Base-by-base conservation (phyloP, 345 rosid species). In the Aquilaria yunnanensis region DNA sequence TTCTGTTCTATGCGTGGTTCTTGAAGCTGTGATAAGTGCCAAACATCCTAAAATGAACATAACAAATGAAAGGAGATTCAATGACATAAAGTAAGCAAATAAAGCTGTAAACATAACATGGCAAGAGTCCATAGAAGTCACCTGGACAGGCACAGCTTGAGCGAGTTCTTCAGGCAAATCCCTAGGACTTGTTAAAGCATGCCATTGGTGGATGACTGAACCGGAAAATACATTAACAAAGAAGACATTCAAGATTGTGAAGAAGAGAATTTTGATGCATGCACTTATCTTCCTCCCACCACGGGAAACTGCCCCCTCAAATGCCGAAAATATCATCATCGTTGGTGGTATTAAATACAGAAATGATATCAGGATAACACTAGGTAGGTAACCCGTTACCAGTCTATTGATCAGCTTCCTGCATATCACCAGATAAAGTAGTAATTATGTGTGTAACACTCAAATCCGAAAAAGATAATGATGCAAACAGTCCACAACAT, bases 181-280 rank as follows among this genome's bases (percentile, higher is more conserved):
- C 65, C 69, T 82, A 14, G 90, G 79, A 64, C 86, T 84, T 61
- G 86, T 61, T 67, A 89, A 73, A 69, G 78, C 74, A 70, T 46
- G 75, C 55, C 86, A 33, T 59, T 75, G 83, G 54, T 66, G 70
- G 46, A 94, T 86, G 59, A 90, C 67, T 30, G 96, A 83, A 16
- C 97, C 97, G 4, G 99, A 83, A 49, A 94, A 72, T 60, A 88
- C 81, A 65, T 90, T 94, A 64, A 86, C 76, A 33, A 94, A 90
- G 84, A 90, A 94, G 60, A 94, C 92, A 62, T 94, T 94, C 99
- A 90, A 94, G 69, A 94, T 90, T 45, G 83, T 88, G 86, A 94
- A 94, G 81, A 78, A 79, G 67, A 86, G 67, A 47, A 90, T 76
- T 76, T 90, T 94, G 71, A 79, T 66, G 72, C 92, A 81, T 62